These are phyloP conservation scores for Aspergillus egyptiacus DNA, from an alignment of 495 filamentous ascomycete genomes.

Conservation along the genomic window DNA sequence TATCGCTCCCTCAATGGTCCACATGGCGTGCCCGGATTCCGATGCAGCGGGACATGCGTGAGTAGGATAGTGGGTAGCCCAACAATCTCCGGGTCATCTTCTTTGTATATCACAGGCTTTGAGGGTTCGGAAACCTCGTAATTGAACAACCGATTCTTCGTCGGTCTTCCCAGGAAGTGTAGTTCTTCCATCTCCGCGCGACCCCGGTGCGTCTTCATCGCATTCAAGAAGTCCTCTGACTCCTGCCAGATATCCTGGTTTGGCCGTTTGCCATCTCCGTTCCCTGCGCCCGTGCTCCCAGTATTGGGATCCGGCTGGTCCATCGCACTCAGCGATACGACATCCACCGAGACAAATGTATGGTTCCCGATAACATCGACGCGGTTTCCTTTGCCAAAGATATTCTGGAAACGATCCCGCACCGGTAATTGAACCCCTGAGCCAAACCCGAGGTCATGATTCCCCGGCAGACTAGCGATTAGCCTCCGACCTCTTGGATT, in stretches of 20 bases:
- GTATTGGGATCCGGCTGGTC: constrained; percentile 46
- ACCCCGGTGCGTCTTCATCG: constrained; percentile 43
- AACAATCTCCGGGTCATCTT: constrained; percentile 19
- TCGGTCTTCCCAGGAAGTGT: constrained; percentile 33
- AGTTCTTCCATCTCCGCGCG: constrained; percentile 40
- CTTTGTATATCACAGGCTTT: constrained; percentile 23
- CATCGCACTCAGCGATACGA: constrained; percentile 75
- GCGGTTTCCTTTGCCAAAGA: constrained; percentile 83
- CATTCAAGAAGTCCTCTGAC: constrained; percentile 66
- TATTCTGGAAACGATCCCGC: constrained; percentile 74
- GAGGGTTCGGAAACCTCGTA: constrained; percentile 37
- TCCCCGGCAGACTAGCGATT: constrained; percentile 80
- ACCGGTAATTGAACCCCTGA: constrained; percentile 72
- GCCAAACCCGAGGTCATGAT: constrained; percentile 96
- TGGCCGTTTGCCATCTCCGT: constrained; percentile 32
- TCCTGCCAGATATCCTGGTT: constrained; percentile 67
- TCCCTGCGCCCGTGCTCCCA: constrained; percentile 34
- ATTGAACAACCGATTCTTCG: constrained; percentile 41
- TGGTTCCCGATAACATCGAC: constrained; percentile 92
- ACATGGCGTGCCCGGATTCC: constrained; percentile 74
- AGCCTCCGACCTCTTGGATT: constrained; percentile 52
- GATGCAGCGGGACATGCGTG: constrained; percentile 86
- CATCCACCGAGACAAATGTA: constrained; percentile 87
- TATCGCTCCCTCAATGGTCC: constrained; percentile 81
- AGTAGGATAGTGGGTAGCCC: constrained; percentile 79